Conservation (phyloP, 352 stramenopile species). For the Albugo laibachii region DNA sequence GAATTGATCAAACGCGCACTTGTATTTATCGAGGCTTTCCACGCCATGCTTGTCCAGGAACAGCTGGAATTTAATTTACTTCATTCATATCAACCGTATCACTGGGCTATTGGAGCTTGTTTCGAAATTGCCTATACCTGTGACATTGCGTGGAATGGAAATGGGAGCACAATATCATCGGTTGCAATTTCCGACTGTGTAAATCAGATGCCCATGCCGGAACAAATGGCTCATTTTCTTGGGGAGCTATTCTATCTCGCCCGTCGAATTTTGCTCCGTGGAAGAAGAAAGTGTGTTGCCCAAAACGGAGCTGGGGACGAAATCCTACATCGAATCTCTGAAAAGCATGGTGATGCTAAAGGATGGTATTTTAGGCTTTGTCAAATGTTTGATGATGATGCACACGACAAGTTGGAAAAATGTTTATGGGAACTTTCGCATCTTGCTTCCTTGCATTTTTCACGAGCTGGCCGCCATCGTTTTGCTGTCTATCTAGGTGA, state of each 20-base stretch:
- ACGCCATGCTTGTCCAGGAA: conserved; percentile 13
- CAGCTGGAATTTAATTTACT: conserved; percentile 8
- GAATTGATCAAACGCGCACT: conserved; percentile 34
- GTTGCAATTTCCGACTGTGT: conserved; percentile 21
- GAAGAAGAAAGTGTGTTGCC: not conserved
- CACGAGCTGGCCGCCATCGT: conserved; percentile 35
- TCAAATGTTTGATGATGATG: conserved; percentile 16
- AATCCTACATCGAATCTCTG: not conserved
- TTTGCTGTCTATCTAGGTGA: conserved; percentile 59
- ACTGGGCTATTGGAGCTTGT: conserved; percentile 53
- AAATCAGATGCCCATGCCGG: conserved; percentile 23
- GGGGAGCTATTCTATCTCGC: conserved; percentile 58
- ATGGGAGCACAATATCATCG: conserved; percentile 33
- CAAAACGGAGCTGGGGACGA: too few relatives aligned
- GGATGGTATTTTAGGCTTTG: conserved; percentile 37
- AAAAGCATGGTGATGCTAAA: not conserved
- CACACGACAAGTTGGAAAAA: conserved; percentile 17
- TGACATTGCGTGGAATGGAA: conserved; percentile 47
- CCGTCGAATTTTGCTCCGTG: conserved; percentile 19
- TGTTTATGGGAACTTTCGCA: conserved; percentile 56
- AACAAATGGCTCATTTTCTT: conserved; percentile 38
- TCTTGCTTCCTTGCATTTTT: conserved; percentile 57
- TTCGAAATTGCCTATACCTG: conserved; percentile 58
- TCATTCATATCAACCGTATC: conserved; percentile 25
- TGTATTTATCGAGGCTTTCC: conserved; percentile 34